These are phyloP conservation scores for Delitschia confertaspora DNA, from an alignment of 495 filamentous ascomycete species.

Conservation along the genomic window DNA sequence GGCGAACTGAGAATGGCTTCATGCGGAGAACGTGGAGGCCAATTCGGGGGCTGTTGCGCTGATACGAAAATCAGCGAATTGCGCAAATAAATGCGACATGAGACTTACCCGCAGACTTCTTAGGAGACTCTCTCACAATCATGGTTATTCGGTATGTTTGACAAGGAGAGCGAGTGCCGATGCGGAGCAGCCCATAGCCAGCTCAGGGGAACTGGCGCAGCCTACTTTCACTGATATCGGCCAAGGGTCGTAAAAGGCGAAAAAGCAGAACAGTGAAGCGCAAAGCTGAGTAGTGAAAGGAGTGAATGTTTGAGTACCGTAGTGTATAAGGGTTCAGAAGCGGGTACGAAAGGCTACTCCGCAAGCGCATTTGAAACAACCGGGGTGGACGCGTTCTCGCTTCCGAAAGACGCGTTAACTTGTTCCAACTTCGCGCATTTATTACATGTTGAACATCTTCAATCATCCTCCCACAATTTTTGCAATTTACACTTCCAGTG, in stretches of 20 bases:
- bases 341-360: too few species aligned
- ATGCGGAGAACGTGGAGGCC: constrained; percentile 82
- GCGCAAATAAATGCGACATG: neutral
- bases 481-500: too few species aligned
- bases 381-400: neutral
- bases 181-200: neutral
- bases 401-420: neutral
- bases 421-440: too few species aligned
- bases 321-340: too few species aligned
- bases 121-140: constrained; percentile 26
- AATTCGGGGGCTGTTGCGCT: constrained; percentile 46
- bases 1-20: constrained; percentile 77
- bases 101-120: constrained; percentile 6
- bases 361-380: too few species aligned
- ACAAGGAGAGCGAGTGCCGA: neutral
- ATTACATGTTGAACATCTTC: neutral
- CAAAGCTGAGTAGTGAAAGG: neutral
- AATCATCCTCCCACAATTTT: neutral
- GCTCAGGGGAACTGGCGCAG: neutral
- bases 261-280: too few species aligned
- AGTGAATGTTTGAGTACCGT: too few species aligned
- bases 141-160: constrained; percentile 5
- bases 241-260: too few species aligned
- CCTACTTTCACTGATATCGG: too few species aligned
- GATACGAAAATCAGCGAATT: neutral